Evolutionary conservation across 805 yeast species (phyloP).

Genomic region (Kockiozyma suomiensis): DNA sequence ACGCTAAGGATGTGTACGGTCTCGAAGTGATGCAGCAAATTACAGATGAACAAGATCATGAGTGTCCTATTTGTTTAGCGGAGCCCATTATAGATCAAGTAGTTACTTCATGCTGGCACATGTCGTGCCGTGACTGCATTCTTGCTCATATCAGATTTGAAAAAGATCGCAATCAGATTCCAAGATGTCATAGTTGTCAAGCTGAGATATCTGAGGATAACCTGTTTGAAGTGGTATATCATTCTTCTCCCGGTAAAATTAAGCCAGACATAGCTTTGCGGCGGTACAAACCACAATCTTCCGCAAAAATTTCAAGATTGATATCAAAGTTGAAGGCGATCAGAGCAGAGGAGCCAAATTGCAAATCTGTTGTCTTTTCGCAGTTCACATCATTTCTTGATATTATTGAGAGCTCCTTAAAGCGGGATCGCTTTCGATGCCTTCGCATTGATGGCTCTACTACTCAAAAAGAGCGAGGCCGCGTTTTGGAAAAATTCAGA

Average conservation of each 20-base stretch:
- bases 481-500: slow-evolving; percentile 60
- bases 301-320: slow-evolving; percentile 75
- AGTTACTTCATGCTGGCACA: slow-evolving; percentile 78
- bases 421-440: slow-evolving; percentile 53
- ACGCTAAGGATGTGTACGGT: slow-evolving; percentile 26
- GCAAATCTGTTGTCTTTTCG: slow-evolving; percentile 83
- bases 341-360: slow-evolving; percentile 59
- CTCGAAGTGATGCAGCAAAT: slow-evolving; percentile 39
- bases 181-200: slow-evolving; percentile 80
- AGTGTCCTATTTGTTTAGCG: slow-evolving; percentile 84
- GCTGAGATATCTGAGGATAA: slow-evolving; percentile 52
- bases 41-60: slow-evolving; percentile 50
- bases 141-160: slow-evolving; percentile 76
- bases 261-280: slow-evolving; percentile 37
- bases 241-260: slow-evolving; percentile 18
- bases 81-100: slow-evolving; percentile 59
- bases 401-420: slow-evolving; percentile 65
- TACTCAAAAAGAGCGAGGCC: slow-evolving; percentile 63
- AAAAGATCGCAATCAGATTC: slow-evolving; percentile 47
- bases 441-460: slow-evolving; percentile 84
- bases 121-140: slow-evolving; percentile 73
- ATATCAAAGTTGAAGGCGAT: slow-evolving; percentile 59
- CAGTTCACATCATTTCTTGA: slow-evolving; percentile 86
- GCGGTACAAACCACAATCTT: slow-evolving; percentile 47
- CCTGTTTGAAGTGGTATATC: slow-evolving; percentile 50